phyloP scores from a whole-genome alignment of 2,329 filamentous ascomycete genomes.

The Pseudocercospora fijiensis region DNA sequence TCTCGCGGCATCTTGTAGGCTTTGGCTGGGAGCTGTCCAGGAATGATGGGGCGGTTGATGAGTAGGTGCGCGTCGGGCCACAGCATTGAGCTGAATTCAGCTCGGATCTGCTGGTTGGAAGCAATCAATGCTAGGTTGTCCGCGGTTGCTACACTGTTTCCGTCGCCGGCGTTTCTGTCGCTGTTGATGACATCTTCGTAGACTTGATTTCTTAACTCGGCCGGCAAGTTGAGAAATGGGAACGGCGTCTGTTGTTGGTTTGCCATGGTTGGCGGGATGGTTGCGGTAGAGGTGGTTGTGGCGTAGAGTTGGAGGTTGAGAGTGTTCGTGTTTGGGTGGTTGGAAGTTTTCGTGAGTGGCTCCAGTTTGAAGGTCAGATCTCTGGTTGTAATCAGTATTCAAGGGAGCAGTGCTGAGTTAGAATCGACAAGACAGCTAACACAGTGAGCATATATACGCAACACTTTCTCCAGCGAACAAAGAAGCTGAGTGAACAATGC shows the following conservation, averaged over 20 bases:
- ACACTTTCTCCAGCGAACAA: not conserved
- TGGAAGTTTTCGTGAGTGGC: not conserved
- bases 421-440: not conserved
- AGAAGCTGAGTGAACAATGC: not conserved
- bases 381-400: not conserved
- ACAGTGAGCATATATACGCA: not conserved
- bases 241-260: not conserved
- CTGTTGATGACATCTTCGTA: not conserved
- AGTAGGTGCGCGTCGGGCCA: not conserved
- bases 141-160: no score
- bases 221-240: slow-evolving; percentile 6
- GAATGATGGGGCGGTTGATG: not conserved
- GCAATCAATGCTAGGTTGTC: not conserved
- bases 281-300: not conserved
- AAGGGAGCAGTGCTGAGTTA: not conserved
- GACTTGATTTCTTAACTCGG: slow-evolving; percentile 9
- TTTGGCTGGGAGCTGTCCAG: not conserved
- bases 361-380: not conserved
- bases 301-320: not conserved
- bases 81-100: not conserved
- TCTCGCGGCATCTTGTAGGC: not conserved
- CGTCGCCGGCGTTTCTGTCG: not conserved
- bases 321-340: not conserved
- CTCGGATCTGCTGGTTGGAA: not conserved
- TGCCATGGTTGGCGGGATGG: not conserved